Evolutionary conservation across 768 basidiomycete genomes (phyloP).

Genomic region (Hygrophoropsis aurantiaca): DNA sequence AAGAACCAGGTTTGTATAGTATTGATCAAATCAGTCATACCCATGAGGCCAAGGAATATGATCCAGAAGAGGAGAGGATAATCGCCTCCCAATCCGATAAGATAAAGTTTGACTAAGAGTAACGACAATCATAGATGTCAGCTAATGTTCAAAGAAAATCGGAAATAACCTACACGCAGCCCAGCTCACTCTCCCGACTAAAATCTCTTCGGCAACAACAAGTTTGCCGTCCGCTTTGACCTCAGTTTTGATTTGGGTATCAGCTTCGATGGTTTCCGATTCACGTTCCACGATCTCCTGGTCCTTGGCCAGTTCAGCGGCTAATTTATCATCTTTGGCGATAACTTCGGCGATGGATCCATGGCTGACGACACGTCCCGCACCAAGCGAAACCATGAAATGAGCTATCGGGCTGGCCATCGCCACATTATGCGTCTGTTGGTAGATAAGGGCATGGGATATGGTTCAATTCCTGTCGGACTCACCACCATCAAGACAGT

Average conservation of each 20-base stretch:
- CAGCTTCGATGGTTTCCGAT: conserved; percentile 19
- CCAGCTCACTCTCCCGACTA: conserved; percentile 58
- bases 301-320: conserved; percentile 13
- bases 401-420: conserved; percentile 21
- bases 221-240: conserved; percentile 47
- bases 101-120: conserved; percentile 26
- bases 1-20: conserved; percentile 41
- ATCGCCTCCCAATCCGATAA: conserved; percentile 23
- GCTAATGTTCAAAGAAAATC: neutral
- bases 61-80: conserved; percentile 32
- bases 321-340: conserved; percentile 36
- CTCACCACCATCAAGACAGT: no score
- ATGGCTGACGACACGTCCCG: conserved; percentile 48
- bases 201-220: conserved; percentile 65
- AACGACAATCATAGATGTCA: conserved; percentile 20
- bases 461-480: no score
- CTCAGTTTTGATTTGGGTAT: conserved; percentile 12
- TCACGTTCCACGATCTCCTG: conserved; percentile 7
- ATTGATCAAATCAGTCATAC: conserved; percentile 19
- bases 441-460: no score
- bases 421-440: conserved; percentile 34
- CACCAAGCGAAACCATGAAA: conserved; percentile 53
- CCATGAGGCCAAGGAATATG: conserved; percentile 13
- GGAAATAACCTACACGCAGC: conserved; percentile 31
- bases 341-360: conserved; percentile 51